These are phyloP conservation scores for Paulownia fortunei DNA, from an alignment of 257 asterid species.

Conservation along the genomic window DNA sequence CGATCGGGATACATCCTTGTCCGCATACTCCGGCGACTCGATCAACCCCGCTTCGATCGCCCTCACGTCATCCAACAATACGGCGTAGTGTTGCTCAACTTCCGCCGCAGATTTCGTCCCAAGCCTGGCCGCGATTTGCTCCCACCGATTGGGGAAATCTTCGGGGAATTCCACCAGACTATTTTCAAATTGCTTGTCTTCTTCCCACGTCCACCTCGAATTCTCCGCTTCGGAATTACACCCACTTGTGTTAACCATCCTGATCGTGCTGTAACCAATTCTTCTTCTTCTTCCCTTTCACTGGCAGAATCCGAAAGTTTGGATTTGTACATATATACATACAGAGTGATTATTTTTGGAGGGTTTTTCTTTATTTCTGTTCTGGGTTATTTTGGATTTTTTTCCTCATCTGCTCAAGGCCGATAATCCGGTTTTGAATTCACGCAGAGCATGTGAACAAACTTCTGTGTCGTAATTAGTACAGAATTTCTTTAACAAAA, in stretches of 20 bases:
- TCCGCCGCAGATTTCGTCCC: slow-evolving; percentile 52
- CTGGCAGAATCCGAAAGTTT: not conserved
- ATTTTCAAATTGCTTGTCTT: slow-evolving; percentile 49
- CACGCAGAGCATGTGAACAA: slow-evolving; percentile 18
- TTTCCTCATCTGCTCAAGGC: not conserved
- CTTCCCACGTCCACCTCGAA: slow-evolving; percentile 57
- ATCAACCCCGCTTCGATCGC: slow-evolving; percentile 54
- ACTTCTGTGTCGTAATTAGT: not conserved
- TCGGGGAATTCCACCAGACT: slow-evolving; percentile 44
- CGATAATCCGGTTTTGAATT: not conserved
- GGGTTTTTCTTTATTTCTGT: slow-evolving; percentile 10
- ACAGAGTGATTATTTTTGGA: not conserved
- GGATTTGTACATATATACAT: not conserved
- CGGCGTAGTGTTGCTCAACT: slow-evolving; percentile 44
- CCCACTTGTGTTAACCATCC: slow-evolving; percentile 12
- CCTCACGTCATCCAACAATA: slow-evolving; percentile 49
- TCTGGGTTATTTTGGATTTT: not conserved
- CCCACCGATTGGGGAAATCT: slow-evolving; percentile 47
- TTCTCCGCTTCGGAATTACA: slow-evolving; percentile 20
- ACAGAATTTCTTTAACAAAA: not conserved
- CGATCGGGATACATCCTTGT: slow-evolving; percentile 1
- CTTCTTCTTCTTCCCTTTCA: not conserved
- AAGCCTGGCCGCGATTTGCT: slow-evolving; percentile 37
- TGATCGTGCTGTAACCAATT: slow-evolving; percentile 4
- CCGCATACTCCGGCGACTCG: slow-evolving; percentile 46